Evolutionary conservation across 106 monocot genomes (phyloP).

Genomic region (Vanilla planifolia): DNA sequence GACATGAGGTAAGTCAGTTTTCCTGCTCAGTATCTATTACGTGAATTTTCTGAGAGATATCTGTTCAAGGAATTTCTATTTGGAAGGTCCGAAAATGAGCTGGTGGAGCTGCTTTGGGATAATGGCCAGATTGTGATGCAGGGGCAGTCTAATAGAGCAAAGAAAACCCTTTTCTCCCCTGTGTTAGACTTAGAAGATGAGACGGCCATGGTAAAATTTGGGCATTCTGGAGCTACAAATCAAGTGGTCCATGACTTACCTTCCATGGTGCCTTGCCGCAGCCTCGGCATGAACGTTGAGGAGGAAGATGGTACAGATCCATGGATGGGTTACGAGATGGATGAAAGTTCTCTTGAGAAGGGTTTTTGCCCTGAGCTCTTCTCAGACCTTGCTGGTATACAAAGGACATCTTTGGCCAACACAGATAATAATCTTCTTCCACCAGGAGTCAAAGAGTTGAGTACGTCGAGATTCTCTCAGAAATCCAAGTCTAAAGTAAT

Average conservation of each 20-base stretch:
- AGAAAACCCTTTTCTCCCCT: slow-evolving; percentile 10
- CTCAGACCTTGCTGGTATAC: slow-evolving; percentile 27
- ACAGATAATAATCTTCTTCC: not conserved
- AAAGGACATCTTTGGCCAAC: slow-evolving; percentile 9
- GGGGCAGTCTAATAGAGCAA: slow-evolving; percentile 28
- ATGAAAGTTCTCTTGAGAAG: slow-evolving; percentile 40
- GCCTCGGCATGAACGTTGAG: slow-evolving; percentile 11
- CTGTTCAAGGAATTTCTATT: not conserved
- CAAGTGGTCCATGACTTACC: slow-evolving; percentile 7
- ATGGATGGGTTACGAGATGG: slow-evolving; percentile 67
- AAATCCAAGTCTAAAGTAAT: no score
- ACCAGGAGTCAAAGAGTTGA: slow-evolving; percentile 5
- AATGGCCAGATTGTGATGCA: slow-evolving; percentile 60
- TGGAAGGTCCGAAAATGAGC: slow-evolving; percentile 37
- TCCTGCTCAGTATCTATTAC: not conserved
- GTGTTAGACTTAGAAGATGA: slow-evolving; percentile 10
- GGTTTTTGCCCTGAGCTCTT: slow-evolving; percentile 53
- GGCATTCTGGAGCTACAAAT: slow-evolving; percentile 10
- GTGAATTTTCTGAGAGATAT: not conserved
- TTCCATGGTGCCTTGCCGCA: slow-evolving; percentile 3
- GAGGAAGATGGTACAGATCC: slow-evolving; percentile 41
- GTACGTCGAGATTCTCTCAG: slow-evolving; percentile 1
- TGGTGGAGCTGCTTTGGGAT: slow-evolving; percentile 57
- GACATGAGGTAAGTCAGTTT: slow-evolving; percentile 1
- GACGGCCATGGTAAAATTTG: not conserved